Conservation (phyloP, 1,284 basidiomycete genomes). For the Psilocybe mexicana region DNA sequence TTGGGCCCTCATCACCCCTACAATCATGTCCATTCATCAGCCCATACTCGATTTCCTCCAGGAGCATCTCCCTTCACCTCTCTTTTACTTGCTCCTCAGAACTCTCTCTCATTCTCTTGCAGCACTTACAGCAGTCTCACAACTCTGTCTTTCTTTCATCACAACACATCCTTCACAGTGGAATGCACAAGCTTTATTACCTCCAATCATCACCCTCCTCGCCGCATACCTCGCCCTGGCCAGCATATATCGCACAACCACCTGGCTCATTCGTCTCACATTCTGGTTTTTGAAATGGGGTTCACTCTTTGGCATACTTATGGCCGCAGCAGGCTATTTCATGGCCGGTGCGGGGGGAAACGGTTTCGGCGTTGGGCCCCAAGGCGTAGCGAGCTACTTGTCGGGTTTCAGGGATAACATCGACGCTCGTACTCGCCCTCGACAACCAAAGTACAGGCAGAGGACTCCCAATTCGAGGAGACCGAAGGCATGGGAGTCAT, state of each 20-base stretch:
- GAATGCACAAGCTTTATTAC: slow-evolving; percentile 66
- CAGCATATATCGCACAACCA: slow-evolving; percentile 73
- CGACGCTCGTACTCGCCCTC: slow-evolving; percentile 31
- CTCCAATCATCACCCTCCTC: slow-evolving; percentile 71
- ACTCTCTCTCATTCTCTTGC: slow-evolving; percentile 55
- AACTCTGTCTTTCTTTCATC: slow-evolving; percentile 47
- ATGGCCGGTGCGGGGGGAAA: slow-evolving; percentile 42
- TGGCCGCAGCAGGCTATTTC: slow-evolving; percentile 54
- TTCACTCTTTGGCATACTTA: slow-evolving; percentile 51
- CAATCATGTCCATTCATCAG: slow-evolving; percentile 8
- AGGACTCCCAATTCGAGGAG: slow-evolving; percentile 23
- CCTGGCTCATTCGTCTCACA: slow-evolving; percentile 65
- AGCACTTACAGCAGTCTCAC: slow-evolving; percentile 48
- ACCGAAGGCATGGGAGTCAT: slow-evolving; percentile 68
- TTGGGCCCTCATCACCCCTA: background rate
- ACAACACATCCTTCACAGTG: slow-evolving; percentile 56
- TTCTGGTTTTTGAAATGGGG: slow-evolving; percentile 79
- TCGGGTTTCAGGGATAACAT: slow-evolving; percentile 46
- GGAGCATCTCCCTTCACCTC: slow-evolving; percentile 52
- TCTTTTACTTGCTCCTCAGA: slow-evolving; percentile 53
- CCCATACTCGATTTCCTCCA: slow-evolving; percentile 55
- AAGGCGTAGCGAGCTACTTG: slow-evolving; percentile 43
- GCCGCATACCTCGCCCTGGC: slow-evolving; percentile 71
- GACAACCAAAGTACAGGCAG: slow-evolving; percentile 19
- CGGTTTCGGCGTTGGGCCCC: slow-evolving; percentile 27